These are phyloP conservation scores for Aspergillus sparsus DNA, from an alignment of 495 filamentous ascomycete genomes.

Conservation along the genomic window DNA sequence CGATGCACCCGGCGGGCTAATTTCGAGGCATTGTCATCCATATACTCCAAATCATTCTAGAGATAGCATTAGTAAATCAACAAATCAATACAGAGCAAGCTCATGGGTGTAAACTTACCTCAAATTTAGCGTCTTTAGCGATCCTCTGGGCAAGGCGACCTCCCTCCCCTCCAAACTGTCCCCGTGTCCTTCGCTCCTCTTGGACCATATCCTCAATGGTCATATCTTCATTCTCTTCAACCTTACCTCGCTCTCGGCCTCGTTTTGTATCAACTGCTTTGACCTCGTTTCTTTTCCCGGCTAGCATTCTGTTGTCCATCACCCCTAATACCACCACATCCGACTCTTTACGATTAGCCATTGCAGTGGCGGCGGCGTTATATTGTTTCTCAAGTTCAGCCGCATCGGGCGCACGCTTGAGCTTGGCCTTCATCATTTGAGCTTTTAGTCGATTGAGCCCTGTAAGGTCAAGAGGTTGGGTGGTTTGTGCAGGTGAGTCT, in stretches of 20 bases:
- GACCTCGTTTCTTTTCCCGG: conserved; percentile 70
- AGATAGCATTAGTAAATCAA: conserved; percentile 28
- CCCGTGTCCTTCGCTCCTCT: conserved; percentile 82
- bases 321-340: conserved; percentile 78
- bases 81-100: not conserved
- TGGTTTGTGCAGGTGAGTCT: conserved; percentile 39
- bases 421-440: conserved; percentile 89
- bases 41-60: conserved; percentile 87
- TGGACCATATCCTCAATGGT: conserved; percentile 92
- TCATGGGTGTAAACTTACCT: conserved; percentile 44
- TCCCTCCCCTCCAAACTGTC: conserved; percentile 79
- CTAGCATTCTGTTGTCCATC: conserved; percentile 87
- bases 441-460: conserved; percentile 87
- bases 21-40: conserved; percentile 94
- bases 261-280: conserved; percentile 73
- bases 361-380: conserved; percentile 63
- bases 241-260: conserved; percentile 73
- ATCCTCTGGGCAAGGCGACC: conserved; percentile 84
- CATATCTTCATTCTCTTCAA: conserved; percentile 95
- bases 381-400: conserved; percentile 83
- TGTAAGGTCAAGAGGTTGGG: conserved; percentile 65
- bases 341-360: conserved; percentile 58
- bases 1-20: conserved; percentile 88
- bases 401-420: conserved; percentile 71
- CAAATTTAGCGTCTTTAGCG: conserved; percentile 87